Base-by-base conservation (phyloP, 2,329 filamentous ascomycete species). In the Zalaria obscura region DNA sequence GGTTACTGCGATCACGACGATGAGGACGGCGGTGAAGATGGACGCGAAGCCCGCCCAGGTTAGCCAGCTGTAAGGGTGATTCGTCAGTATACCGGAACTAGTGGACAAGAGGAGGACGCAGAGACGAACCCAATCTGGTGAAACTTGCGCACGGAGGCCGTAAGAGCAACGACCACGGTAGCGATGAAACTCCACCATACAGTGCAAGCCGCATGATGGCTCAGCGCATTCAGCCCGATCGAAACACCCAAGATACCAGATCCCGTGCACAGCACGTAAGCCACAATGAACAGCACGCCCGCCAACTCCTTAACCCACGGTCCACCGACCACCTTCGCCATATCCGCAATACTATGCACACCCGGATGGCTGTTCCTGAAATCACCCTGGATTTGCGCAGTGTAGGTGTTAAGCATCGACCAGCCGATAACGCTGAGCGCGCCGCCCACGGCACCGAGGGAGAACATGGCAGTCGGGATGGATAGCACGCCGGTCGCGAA, bases 41-140 rank as follows among this genome's bases (percentile, higher is more conserved):
- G 68, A 73, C 4, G 67, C 43, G 49, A 79, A 77, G 1, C 76
- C 76, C 7, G 66, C 67, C 69, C 72, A 80, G 0, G 73, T 76
- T 35, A 79, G 57, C 72, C 73, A 78, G 18, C 18, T 18, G 18
- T 18, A 18, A 18, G 18, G 18, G 18, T 18, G 18, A 18, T 18
- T 18, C 18, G 18, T 18, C 18, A 18, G 18, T 18, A 18, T 18
- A 2, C 18, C 18, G 18, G 18, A 18, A 18, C 18, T 18, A 18
- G 18, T 18, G 18, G 18, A 18, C 18, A 18, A 18, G 18, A 18
- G 18, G 18, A 18, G 18, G 18, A 18, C n/a, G n/a, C 18, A 18
- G 18, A 18, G 18, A 18, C 18, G 18, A 18, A 18, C 3, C 69
- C 72, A 44, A 80, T 70, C 49, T 76, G 71, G 40, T 73, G 65